Conservation (phyloP, 2,329 filamentous ascomycete species). For the Diaporthe eres region DNA sequence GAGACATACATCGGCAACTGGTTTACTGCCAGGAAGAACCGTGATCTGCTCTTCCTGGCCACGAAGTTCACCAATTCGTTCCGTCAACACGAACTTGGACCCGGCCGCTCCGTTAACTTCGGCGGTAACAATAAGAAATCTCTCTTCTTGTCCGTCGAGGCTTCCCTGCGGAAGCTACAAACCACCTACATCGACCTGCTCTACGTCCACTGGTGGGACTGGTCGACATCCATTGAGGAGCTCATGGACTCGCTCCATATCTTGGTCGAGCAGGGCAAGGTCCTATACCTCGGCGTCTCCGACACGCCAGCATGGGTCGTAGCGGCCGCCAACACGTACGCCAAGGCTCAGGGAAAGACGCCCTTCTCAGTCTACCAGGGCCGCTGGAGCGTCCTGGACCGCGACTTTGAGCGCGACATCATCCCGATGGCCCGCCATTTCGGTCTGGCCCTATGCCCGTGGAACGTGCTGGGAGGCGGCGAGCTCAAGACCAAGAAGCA, state of each 20-base stretch:
- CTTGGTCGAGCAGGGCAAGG: conserved; percentile 57
- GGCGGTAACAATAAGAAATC: conserved; percentile 75
- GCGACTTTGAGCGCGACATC: conserved; percentile 73
- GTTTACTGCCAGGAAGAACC: conserved; percentile 74
- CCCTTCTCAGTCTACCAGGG: conserved; percentile 58
- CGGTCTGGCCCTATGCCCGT: conserved; percentile 68
- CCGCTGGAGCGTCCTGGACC: conserved; percentile 52
- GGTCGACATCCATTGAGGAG: conserved; percentile 57
- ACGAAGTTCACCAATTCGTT: conserved; percentile 75
- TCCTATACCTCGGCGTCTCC: conserved; percentile 58
- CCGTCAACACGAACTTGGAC: conserved; percentile 53
- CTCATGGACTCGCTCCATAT: conserved; percentile 59
- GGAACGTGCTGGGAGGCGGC: conserved; percentile 64
- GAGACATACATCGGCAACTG: conserved; percentile 79
- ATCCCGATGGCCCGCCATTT: conserved; percentile 74
- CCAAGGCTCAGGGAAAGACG: conserved; percentile 51
- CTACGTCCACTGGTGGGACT: conserved; percentile 62
- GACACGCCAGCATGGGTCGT: conserved; percentile 59
- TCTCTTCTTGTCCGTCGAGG: conserved; percentile 65
- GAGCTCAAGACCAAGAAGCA: conserved; percentile 52
- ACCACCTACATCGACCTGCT: conserved; percentile 61
- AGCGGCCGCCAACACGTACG: conserved; percentile 55
- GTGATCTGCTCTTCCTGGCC: conserved; percentile 77
- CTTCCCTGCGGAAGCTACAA: conserved; percentile 60
- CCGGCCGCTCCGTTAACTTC: conserved; percentile 59